These are phyloP conservation scores for Graphium sp. DNA, from an alignment of 2,329 filamentous ascomycete species.

Conservation along the genomic window DNA sequence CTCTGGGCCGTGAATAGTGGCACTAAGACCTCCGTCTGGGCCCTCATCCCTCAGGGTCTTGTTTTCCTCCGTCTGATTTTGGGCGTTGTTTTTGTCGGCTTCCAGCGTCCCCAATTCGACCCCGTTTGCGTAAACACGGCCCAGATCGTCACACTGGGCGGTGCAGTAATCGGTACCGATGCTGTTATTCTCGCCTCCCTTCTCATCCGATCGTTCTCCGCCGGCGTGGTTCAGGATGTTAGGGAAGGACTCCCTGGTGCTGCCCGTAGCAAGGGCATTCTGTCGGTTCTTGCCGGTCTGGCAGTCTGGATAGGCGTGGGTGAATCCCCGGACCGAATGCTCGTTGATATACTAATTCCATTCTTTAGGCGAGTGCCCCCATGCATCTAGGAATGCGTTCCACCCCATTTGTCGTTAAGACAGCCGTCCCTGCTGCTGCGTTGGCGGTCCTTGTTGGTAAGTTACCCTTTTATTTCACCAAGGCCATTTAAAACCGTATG, in stretches of 20 bases:
- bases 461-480: too few species aligned
- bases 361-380: slow-evolving; percentile 27
- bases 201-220: slow-evolving; percentile 20
- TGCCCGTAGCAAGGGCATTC: slow-evolving; percentile 20
- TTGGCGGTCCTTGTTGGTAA: slow-evolving; percentile 30
- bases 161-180: slow-evolving; percentile 26
- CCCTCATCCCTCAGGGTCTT: slow-evolving; percentile 25
- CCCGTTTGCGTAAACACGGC: slow-evolving; percentile 33
- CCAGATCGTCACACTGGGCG: slow-evolving; percentile 23
- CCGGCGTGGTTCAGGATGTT: slow-evolving; percentile 15
- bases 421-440: slow-evolving; percentile 31
- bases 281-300: slow-evolving; percentile 23
- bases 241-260: slow-evolving; percentile 11
- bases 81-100: slow-evolving; percentile 35
- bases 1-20: slow-evolving; percentile 29
- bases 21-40: slow-evolving; percentile 16
- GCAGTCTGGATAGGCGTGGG: slow-evolving; percentile 37
- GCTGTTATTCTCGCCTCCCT: slow-evolving; percentile 24
- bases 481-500: too few species aligned
- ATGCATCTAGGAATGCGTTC: slow-evolving; percentile 29
- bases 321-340: slow-evolving; percentile 6
- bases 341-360: neutral
- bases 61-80: slow-evolving; percentile 30
- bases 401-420: slow-evolving; percentile 25
- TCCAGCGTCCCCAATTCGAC: slow-evolving; percentile 32